Conservation (phyloP, 768 basidiomycete species). For the Suillus weaverae region DNA sequence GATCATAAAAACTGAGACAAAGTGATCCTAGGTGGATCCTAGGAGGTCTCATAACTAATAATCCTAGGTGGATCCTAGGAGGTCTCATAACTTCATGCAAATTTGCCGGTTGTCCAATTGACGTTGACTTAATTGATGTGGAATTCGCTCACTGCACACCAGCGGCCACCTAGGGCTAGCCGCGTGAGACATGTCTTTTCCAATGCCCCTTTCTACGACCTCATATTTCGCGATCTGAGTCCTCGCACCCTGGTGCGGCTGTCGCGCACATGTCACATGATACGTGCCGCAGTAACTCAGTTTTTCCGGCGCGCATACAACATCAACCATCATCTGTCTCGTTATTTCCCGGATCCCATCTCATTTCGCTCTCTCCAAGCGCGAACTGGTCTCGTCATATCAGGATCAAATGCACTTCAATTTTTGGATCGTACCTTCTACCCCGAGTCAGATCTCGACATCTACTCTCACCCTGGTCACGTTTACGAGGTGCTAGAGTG, state of each 20-base stretch:
- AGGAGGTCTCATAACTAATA: no score
- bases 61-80: no score
- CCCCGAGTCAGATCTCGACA: slow-evolving; percentile 49
- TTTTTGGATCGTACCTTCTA: slow-evolving; percentile 48
- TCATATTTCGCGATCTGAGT: slow-evolving; percentile 20
- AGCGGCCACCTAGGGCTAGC: not conserved
- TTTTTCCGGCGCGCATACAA: slow-evolving; percentile 34
- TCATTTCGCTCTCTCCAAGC: slow-evolving; percentile 46
- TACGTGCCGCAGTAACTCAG: slow-evolving; percentile 14
- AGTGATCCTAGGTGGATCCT: no score
- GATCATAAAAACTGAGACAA: no score
- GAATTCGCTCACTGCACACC: not conserved
- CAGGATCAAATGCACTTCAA: slow-evolving; percentile 54
- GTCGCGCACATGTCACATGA: slow-evolving; percentile 22
- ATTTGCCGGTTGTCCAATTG: not conserved
- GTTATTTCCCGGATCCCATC: slow-evolving; percentile 38
- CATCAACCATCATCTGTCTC: slow-evolving; percentile 36
- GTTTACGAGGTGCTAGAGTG: slow-evolving; percentile 36
- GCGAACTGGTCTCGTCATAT: slow-evolving; percentile 45
- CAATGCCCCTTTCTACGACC: slow-evolving; percentile 23
- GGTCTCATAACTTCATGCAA: not conserved
- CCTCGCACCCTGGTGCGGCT: slow-evolving; percentile 26
- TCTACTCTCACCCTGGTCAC: slow-evolving; percentile 42
- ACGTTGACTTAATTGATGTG: not conserved
- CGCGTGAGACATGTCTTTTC: slow-evolving; percentile 10